A percentile compares a stretch with the other conserved stretches of the same genome.
These are phyloP conservation scores for Raffaelea arxii DNA, from an alignment of 2,329 filamentous ascomycete genomes.

Conservation along the genomic window DNA sequence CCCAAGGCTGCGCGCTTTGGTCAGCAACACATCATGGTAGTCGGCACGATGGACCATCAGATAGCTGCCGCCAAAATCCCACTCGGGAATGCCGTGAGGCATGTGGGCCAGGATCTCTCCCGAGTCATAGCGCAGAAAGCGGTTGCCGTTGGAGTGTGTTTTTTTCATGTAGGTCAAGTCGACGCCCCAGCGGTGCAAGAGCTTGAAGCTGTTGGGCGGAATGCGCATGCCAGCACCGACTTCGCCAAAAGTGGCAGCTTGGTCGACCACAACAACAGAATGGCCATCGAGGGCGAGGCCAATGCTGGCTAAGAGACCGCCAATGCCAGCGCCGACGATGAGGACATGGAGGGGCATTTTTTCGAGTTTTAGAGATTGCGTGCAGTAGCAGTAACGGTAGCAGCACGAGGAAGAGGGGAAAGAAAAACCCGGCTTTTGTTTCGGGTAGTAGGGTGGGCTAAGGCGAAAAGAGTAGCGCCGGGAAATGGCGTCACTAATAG, in stretches of 20 bases:
- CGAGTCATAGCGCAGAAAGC: conserved; percentile 4
- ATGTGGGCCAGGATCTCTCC: conserved; percentile 2
- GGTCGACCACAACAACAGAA: conserved; percentile 9
- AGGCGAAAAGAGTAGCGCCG: too few species aligned
- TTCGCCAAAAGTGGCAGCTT: conserved; percentile 8
- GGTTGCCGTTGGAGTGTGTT: conserved; percentile 5
- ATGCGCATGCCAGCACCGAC: conserved; percentile 13
- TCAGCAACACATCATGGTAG: conserved; percentile 20
- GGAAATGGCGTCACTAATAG: too few species aligned
- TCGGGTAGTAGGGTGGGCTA: too few species aligned
- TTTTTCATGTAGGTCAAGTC: conserved; percentile 1
- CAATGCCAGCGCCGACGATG: conserved; percentile 12
- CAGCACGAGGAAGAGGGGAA: too few species aligned
- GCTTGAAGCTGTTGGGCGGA: conserved; percentile 21
- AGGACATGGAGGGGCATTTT: conserved; percentile 9
- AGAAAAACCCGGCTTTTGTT: too few species aligned
- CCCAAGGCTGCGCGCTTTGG: conserved; percentile 14
- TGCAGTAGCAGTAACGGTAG: too few species aligned
- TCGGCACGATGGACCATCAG: conserved; percentile 25
- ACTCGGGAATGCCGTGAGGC: conserved; percentile 14
- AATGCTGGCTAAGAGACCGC: conserved; percentile 8
- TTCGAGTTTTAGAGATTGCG: too few species aligned
- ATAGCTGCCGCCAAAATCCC: conserved; percentile 21
- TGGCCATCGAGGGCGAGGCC: conserved; percentile 6
- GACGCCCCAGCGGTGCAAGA: conserved; percentile 20